Evolutionary conservation across 2,329 filamentous ascomycete species (phyloP), one percentile per base, ranked within the genome.

Genomic region (Diplodia scrobiculata): DNA sequence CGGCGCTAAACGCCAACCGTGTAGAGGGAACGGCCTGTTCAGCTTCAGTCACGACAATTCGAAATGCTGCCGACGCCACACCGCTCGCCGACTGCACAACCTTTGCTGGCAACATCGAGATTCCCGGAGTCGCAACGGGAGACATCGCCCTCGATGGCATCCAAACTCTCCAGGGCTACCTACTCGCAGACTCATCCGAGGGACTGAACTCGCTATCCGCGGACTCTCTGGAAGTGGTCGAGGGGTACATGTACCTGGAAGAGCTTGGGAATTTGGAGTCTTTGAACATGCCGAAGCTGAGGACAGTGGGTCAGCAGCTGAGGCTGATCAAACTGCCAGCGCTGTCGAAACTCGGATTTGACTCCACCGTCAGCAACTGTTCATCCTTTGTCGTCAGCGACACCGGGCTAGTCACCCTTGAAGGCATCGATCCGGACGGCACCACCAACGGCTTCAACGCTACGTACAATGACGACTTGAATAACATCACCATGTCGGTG

Each of bases 401-500:
- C 1, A 60, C 55, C 2, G 55, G 7, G 1, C 14, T 60, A 4
- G 4, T 5, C 7, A 47, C 38, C 2, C 38, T 60, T 3, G 14
- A 47, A 2, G 55, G 55, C 3, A 13, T 60, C 25, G 38, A 47
- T 5, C 55, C 55, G 17, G 27, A 10, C 14, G 55, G 55, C 7
- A 47, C 25, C 5, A 60, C 41, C 14, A 48, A 21, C n/a, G 55
- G 55, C 25, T 48, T 60, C 38, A 47, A 60, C 9, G 27, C 29
- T 14, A 60, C 55, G 14, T n/a, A 9, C 55, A 60, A 60, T 7
- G 14, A 27, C 2, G n/a, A 19, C 25, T 25, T 59, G 1, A 13
- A 29, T 4, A 48, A 47, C 7, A 25, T 60, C 10, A 48, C 21
- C 5, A 47, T 60, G 38, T 60, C 55, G 2, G 55, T 60, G 21